Evolutionary conservation across 352 stramenopile species (phyloP), one percentile per base, ranked within the genome.

Genomic region (Globisporangium nagaii): DNA sequence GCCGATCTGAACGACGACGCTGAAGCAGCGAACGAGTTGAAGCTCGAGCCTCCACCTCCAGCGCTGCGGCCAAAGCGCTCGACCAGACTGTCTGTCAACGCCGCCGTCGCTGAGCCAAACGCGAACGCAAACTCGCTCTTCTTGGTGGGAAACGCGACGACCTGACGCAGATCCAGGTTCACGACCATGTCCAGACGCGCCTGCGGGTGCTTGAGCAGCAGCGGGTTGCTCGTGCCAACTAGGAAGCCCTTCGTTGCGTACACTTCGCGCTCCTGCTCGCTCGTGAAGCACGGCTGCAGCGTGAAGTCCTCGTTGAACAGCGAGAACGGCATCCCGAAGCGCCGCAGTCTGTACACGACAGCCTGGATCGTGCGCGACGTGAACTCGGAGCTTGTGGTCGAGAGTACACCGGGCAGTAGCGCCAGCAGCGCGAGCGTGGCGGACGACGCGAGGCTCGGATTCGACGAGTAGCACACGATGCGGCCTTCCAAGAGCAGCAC

Each of bases 401-500:
- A 37, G n/a, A 89, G 58, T 36, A 73, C 64, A 3, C 73, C 59
- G 0, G 78, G 79, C 8, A 91, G 31, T 28, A 89, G 64, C 3
- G 78, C 71, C 7, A 89, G 31, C 39, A 91, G 40, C 1, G 68
- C 72, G 0, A 89, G 53, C 31, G 79, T 70, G 12, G 76, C 74
- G 1, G 73, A 70, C 4, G 75, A 80, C 2, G 80, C 76, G 22
- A 74, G 56, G 40, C 68, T 84, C 5, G 72, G 56, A 48, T 74
- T 84, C 0, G 63, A 63, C 3, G 83, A 89, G 64, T 81, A 93
- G 47, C 88, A 91, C 25, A 90, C 72, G 4, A 94, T 66, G 6
- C 86, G 73, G 0, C 86, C 86, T 66, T 94, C 80, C 6, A 93
- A 43, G 22, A 94, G 35, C 1, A 96, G 30, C 9, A 88, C 76